Evolutionary conservation across 176 grass and related monocot genomes (phyloP).

Genomic region (Hordeum marinum): DNA sequence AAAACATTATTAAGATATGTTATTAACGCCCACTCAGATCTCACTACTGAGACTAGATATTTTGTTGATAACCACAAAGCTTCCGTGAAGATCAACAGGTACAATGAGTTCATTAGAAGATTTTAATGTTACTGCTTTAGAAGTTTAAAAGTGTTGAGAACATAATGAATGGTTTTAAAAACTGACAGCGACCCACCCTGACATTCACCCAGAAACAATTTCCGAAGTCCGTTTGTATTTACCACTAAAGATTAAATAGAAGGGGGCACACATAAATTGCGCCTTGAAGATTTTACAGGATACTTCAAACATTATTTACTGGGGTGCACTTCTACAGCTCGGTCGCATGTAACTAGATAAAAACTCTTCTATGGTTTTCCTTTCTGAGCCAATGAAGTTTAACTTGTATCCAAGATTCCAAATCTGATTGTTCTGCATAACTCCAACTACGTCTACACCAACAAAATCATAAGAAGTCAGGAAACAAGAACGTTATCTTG

Average conservation of each 20-base stretch:
- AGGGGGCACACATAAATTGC: neutral
- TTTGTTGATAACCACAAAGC: neutral
- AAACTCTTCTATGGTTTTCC: slow-evolving; percentile 1
- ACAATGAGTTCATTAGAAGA: neutral
- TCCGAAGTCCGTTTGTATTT: neutral
- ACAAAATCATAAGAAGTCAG: slow-evolving; percentile 14
- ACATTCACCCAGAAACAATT: neutral
- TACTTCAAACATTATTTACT: slow-evolving; percentile 1
- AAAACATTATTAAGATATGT: neutral
- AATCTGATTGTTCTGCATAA: slow-evolving; percentile 6
- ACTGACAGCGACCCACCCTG: neutral
- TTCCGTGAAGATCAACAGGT: neutral
- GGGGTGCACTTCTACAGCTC: neutral
- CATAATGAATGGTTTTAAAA: neutral
- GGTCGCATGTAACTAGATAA: neutral
- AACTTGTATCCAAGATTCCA: neutral
- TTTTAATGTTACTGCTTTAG: neutral
- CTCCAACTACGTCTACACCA: neutral
- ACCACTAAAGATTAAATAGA: neutral
- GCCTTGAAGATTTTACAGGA: neutral
- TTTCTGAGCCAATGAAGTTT: neutral
- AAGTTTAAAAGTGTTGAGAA: neutral
- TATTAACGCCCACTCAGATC: neutral
- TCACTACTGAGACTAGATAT: neutral
- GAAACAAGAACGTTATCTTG: neutral